Base-by-base conservation (phyloP, 208 protist genomes). In the Cochliopodium minus region DNA sequence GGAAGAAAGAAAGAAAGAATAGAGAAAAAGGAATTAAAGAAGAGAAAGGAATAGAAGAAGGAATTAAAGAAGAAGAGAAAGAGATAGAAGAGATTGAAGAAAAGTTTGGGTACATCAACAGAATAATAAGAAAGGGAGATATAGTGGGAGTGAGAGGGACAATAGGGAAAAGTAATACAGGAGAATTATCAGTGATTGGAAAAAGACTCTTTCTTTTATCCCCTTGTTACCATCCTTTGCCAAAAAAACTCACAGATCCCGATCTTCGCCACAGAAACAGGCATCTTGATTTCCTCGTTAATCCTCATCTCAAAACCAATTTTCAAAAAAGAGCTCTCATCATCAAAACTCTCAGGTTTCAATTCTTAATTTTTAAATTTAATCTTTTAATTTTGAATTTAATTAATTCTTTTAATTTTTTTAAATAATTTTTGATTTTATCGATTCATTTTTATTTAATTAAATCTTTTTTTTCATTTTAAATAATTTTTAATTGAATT, bases 181-280 rank as follows among this genome's bases (percentile, higher is more conserved):
- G 85, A 5, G 85, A 90, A 63, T 68, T 90, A 6, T 84, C 76
- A 17, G 52, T 90, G 57, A 73, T 78, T 60, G 72, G 75, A 2
- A 66, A 50, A 5, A 33, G 61, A 48, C 47, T 79, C 11, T n/a
- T 33, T 11, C 64, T 90, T 11, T 38, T 90, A 11, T 65, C 71
- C 10, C 80, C 82, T 32, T 55, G 50, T 22, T 42, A 32, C 5
- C 34, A 55, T 42, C 33, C 15, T 22, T 43, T 55, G 4, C 50
- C 50, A 23, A 7, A 32, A n/a, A 22, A 39, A 7, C 6, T 36
- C 36, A 29, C 15, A 15, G 42, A 47, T 28, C 11, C 29, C 17
- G 50, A 55, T 22, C n/a, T 38, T 5, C 4, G 50, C 7, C 42
- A 22, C 22, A 55, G 50, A 42, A 29, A 55, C 30, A 26, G 50